These are phyloP conservation scores for Neopestalotiopsis rosae DNA, from an alignment of 2,329 filamentous ascomycete genomes.

Conservation along the genomic window DNA sequence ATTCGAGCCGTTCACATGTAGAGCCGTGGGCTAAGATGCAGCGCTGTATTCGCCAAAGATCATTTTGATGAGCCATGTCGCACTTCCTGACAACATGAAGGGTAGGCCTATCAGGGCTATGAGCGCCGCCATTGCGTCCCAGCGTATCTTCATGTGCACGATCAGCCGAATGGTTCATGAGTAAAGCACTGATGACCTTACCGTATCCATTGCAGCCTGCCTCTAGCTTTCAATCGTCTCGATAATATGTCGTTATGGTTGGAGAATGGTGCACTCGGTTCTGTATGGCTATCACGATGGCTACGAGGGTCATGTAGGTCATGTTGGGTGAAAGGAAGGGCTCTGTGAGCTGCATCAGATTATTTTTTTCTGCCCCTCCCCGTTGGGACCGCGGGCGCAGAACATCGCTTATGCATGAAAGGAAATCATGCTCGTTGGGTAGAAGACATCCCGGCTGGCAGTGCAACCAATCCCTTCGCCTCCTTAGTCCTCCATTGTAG, in stretches of 20 bases:
- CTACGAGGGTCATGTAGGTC: neutral
- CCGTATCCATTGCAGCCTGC: neutral
- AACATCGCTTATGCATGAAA: neutral
- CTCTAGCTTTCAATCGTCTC: neutral
- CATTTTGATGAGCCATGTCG: neutral
- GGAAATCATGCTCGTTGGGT: neutral
- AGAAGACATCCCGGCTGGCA: neutral
- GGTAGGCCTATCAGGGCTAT: neutral
- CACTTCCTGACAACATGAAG: neutral
- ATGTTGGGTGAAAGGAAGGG: neutral
- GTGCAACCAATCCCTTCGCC: neutral
- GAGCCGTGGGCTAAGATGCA: neutral
- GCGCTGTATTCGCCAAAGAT: neutral
- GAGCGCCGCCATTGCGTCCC: neutral
- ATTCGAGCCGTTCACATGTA: neutral
- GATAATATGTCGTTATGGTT: neutral
- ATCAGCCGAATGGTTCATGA: neutral
- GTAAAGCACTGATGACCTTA: neutral
- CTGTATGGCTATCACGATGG: neutral
- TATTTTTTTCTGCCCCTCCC: neutral
- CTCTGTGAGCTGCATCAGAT: neutral
- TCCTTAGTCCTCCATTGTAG: slow-evolving; percentile 56
- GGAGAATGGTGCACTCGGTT: neutral
- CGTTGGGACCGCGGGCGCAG: too few relatives aligned
- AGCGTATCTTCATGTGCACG: neutral